These are phyloP conservation scores for Litchi chinensis DNA, from an alignment of 345 rosid species.

Conservation along the genomic window DNA sequence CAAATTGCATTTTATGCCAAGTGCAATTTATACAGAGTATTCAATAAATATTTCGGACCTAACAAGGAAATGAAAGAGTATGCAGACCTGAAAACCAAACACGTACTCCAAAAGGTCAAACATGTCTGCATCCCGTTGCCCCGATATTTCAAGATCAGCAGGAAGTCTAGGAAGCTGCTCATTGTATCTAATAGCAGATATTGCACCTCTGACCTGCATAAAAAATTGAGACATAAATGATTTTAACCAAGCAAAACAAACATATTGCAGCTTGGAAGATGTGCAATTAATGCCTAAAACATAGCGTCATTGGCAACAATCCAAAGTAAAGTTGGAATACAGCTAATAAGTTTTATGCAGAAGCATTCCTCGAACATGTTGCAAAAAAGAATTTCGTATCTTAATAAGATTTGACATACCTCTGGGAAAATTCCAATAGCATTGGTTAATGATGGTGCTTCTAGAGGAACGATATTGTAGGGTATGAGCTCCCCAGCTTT, in stretches of 20 bases:
- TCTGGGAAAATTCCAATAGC: slow-evolving; percentile 89
- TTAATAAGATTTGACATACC: slow-evolving; percentile 51
- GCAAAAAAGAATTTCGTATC: background rate
- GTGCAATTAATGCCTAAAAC: background rate
- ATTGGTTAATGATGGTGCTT: slow-evolving; percentile 83
- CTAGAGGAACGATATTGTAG: slow-evolving; percentile 91
- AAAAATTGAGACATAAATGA: slow-evolving; percentile 15
- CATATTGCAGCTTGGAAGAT: background rate
- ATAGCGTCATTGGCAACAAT: background rate
- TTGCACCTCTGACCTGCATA: slow-evolving; percentile 86
- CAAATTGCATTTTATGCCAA: background rate
- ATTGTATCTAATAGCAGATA: slow-evolving; percentile 74
- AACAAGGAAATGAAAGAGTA: background rate
- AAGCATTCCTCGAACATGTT: background rate
- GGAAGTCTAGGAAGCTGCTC: slow-evolving; percentile 89
- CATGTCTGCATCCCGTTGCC: slow-evolving; percentile 84
- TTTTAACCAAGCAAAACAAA: slow-evolving; percentile 22
- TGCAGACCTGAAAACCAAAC: slow-evolving; percentile 94
- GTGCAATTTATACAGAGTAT: background rate
- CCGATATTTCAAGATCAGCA: slow-evolving; percentile 57
- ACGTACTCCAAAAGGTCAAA: slow-evolving; percentile 89
- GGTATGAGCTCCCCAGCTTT: slow-evolving; percentile 77
- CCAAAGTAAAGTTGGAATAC: background rate
- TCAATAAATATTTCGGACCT: background rate
- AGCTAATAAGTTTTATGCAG: background rate